A percentile compares a stretch with the other conserved stretches of the same genome.
phyloP scores from a whole-genome alignment of 805 yeast species.

The Zygotorulaspora chibaensis region DNA sequence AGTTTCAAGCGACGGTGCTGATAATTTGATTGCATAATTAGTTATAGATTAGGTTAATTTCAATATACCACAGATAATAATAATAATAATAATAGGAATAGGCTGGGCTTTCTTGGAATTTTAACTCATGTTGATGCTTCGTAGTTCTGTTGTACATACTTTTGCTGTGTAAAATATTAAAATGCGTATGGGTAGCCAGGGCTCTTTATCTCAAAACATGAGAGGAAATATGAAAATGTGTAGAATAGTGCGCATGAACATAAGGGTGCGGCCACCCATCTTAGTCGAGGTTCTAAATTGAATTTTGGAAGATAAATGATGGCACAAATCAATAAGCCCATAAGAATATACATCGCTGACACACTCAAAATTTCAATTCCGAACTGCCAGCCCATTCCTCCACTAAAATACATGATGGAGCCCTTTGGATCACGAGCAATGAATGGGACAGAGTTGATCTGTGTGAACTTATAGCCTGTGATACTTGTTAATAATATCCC shows the following conservation, averaged over 20 bases:
- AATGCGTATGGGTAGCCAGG: slow-evolving; percentile 29
- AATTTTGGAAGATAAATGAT: slow-evolving; percentile 39
- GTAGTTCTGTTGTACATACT: not conserved
- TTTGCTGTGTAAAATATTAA: slow-evolving; percentile 3
- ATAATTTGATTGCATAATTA: slow-evolving; percentile 2
- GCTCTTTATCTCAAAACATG: slow-evolving; percentile 27
- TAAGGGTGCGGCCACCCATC: slow-evolving; percentile 16
- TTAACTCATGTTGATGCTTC: too few relatives aligned
- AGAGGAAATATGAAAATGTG: slow-evolving; percentile 23
- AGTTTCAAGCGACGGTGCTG: slow-evolving; percentile 2
- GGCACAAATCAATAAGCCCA: slow-evolving; percentile 41
- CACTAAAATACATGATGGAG: slow-evolving; percentile 53
- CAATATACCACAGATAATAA: not conserved
- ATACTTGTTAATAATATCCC: slow-evolving; percentile 42
- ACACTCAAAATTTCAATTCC: slow-evolving; percentile 62
- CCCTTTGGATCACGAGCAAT: slow-evolving; percentile 50
- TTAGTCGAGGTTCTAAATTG: slow-evolving; percentile 18
- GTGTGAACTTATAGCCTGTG: slow-evolving; percentile 63
- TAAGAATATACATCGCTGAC: slow-evolving; percentile 44
- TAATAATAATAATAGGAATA: slow-evolving; percentile 1
- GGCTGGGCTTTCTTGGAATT: too few relatives aligned
- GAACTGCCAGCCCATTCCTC: slow-evolving; percentile 64
- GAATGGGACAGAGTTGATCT: slow-evolving; percentile 59
- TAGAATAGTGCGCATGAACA: slow-evolving; percentile 18
- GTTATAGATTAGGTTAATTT: slow-evolving; percentile 1